Base-by-base conservation (phyloP, 768 basidiomycete genomes). In the Mycena epipterygia region DNA sequence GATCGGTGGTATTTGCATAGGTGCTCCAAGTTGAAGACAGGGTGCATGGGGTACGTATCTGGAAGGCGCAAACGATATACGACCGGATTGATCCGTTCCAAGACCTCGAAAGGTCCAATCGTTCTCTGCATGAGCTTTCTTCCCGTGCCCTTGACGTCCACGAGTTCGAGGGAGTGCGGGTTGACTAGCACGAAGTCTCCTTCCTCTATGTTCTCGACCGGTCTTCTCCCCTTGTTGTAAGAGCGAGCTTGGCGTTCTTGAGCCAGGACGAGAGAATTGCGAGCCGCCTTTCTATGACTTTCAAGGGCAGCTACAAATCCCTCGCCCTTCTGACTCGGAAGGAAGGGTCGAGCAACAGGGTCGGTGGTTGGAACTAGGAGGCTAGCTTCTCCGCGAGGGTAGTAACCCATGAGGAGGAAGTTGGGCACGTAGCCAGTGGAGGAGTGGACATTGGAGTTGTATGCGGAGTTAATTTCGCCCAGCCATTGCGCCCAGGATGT, bases 401-500 rank as follows among this genome's bases (percentile, higher is more conserved):
- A n/a, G n/a, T n/a, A n/a, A n/a, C n/a, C n/a, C n/a, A n/a, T n/a
- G n/a, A 82, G 71, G 0, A 81, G 64, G 59, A 75, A 77, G 46
- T 79, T 73, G 1, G 80, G 82, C 0, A 77, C 48, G 19, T 75
- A 55, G 0, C 65, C 65, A 1, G 80, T 82, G 2, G 79, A 76
- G 0, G 73, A 61, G 57, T 79, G 76, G 0, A 74, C 49, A 8
- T 77, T 58, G 29, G 76, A 75, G 46, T 83, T 83, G 69, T 81
- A 82, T 0, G 81, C 75, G 51, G 76, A 77, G 3, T 76, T 75
- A 0, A 81, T 42, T 5, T 77, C n/a, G n/a, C n/a, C n/a, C n/a
- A n/a, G n/a, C n/a, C n/a, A n/a, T n/a, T n/a, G n/a, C n/a, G n/a
- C n/a, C n/a, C n/a, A n/a, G n/a, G n/a, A n/a, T n/a, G n/a, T n/a